phyloP scores from a whole-genome alignment of 495 filamentous ascomycete genomes.

The Talaromyces adpressus region DNA sequence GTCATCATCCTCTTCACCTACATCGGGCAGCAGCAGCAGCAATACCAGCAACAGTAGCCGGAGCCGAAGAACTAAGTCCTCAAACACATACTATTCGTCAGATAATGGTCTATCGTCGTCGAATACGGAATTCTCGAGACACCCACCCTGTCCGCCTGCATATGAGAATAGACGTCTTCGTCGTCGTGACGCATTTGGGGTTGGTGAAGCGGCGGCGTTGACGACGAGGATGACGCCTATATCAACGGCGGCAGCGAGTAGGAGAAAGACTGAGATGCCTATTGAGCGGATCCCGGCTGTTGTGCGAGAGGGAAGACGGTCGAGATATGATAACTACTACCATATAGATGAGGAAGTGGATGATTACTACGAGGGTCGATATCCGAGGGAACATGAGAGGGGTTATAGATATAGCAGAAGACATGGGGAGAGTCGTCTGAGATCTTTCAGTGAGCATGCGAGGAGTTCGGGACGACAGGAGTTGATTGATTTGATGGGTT shows the following conservation, averaged over 20 bases:
- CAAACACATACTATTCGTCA: background rate
- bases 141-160: slow-evolving; percentile 1
- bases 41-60: background rate
- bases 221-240: background rate
- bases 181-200: background rate
- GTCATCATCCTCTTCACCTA: background rate
- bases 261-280: slow-evolving; percentile 1
- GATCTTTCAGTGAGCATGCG: slow-evolving; percentile 6
- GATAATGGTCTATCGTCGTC: background rate
- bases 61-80: background rate
- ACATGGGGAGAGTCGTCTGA: background rate
- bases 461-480: slow-evolving; percentile 4
- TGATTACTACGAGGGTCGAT: background rate
- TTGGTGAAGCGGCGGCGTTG: background rate
- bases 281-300: slow-evolving; percentile 6
- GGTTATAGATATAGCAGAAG: background rate
- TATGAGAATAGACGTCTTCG: slow-evolving; percentile 5
- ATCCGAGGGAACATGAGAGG: background rate
- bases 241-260: no score
- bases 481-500: slow-evolving; percentile 6
- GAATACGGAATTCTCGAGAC: background rate
- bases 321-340: slow-evolving; percentile 1
- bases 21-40: background rate
- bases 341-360: background rate
- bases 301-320: background rate